Evolutionary conservation across 768 basidiomycete species (phyloP), one percentile per base, ranked within the genome.

Genomic region (Terana coerulea): DNA sequence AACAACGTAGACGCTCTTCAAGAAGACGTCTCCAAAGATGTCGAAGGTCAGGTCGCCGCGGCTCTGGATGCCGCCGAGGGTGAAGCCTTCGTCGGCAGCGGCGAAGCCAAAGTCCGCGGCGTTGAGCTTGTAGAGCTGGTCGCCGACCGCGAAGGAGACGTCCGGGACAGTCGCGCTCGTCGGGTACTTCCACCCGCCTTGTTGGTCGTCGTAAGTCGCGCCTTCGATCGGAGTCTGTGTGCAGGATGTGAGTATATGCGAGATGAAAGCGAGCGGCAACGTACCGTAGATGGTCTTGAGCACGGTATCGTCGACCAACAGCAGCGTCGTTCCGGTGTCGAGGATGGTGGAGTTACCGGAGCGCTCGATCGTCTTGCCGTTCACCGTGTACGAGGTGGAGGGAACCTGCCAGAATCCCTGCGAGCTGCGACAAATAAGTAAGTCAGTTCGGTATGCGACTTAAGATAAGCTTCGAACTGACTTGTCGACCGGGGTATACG

Each of bases 331-430:
- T 34, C 70, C 70, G 21, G 70, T 73, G 58, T 73, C 72, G 36
- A 68, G 60, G 49, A 73, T 72, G 26, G 71, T 64, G 11, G 68
- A 67, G 62, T 69, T 69, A 22, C 62, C 58, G 15, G 53, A 31
- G n/a, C 65, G 63, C 34, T 57, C 53, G 48, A 57, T 53, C 25
- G 54, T 59, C 24, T 58, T 62, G 17, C 65, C 63, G 40, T 62
- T 61, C 43, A 67, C 37, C 31, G 51, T 47, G 51, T 58, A 61
- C 19, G 59, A 60, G 11, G 62, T 56, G 2, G 68, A 69, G 15
- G 55, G 43, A 28, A 72, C 68, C 60, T 69, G 65, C 72, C 72
- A 73, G 63, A 70, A 73, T 37, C 72, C 70, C 51, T 68, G 62
- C 7, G 68, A 70, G 52, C 64, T 69, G 53, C 54, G 42, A 7